These are phyloP conservation scores for Pontederia paniculata DNA, from an alignment of 176 grass and related monocot species.

Conservation along the genomic window DNA sequence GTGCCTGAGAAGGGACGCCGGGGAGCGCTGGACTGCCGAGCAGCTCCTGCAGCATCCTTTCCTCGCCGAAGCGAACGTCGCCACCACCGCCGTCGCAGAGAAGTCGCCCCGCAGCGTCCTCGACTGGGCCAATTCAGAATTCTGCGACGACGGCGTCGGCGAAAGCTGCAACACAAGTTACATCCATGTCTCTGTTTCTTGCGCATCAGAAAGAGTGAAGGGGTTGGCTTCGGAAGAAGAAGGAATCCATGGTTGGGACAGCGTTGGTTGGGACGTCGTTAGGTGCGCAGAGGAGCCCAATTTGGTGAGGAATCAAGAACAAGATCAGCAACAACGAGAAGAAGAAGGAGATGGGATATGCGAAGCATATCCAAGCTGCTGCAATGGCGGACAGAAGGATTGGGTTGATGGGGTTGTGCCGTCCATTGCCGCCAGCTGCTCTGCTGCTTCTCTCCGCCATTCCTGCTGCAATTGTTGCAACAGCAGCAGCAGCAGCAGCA, in stretches of 20 bases:
- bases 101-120: conserved; percentile 11
- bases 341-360: neutral
- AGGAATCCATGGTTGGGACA: neutral
- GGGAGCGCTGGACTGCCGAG: conserved; percentile 11
- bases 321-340: too few relatives aligned
- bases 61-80: neutral
- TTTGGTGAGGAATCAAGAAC: neutral
- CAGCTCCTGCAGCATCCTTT: conserved; percentile 12
- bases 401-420: neutral
- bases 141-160: neutral
- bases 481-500: too few relatives aligned
- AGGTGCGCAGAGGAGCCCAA: neutral
- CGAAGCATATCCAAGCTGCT: neutral
- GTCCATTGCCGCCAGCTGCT: neutral
- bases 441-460: neutral
- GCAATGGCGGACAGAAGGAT: neutral
- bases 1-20: conserved; percentile 10
- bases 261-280: neutral
- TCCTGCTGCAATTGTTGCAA: neutral
- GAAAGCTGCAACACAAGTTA: neutral
- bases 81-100: neutral
- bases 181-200: neutral
- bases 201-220: neutral
- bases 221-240: neutral
- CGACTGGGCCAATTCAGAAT: neutral